Conservation (phyloP, 768 basidiomycete genomes). For the Kwoniella dendrophila region DNA sequence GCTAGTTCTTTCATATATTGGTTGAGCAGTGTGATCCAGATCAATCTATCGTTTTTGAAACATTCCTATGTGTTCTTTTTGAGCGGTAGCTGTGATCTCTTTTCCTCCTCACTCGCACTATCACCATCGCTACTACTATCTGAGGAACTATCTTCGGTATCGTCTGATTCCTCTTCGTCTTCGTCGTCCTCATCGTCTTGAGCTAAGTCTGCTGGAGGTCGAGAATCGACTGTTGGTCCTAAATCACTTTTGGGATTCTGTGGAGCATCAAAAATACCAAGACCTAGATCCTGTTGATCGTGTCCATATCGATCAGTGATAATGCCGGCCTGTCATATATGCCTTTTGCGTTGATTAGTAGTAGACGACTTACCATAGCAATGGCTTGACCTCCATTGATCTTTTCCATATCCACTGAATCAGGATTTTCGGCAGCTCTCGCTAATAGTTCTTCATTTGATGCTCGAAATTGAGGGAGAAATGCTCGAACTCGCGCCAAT, state of each 20-base stretch:
- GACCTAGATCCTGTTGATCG: constrained; percentile 34
- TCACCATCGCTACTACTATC: constrained; percentile 14
- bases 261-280: constrained; percentile 42
- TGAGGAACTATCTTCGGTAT: constrained; percentile 1
- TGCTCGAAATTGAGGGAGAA: constrained; percentile 34
- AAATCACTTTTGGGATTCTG: constrained; percentile 20
- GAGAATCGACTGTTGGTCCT: constrained; percentile 32
- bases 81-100: not conserved
- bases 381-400: constrained; percentile 33
- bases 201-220: constrained; percentile 1
- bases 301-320: not conserved
- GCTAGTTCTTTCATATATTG: too few relatives aligned
- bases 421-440: constrained; percentile 27
- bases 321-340: not conserved
- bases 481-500: constrained; percentile 34
- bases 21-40: too few relatives aligned
- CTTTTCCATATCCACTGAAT: constrained; percentile 43
- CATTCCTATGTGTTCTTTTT: too few relatives aligned
- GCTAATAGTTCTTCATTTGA: constrained; percentile 38
- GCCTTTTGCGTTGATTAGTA: too few relatives aligned
- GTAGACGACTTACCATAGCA: constrained; percentile 37
- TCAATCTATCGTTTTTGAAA: too few relatives aligned
- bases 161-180: not conserved
- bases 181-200: constrained; percentile 13
- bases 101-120: not conserved